Evolutionary conservation across 1,139 yeast genomes (phyloP).

Genomic region (Taphrina communis): DNA sequence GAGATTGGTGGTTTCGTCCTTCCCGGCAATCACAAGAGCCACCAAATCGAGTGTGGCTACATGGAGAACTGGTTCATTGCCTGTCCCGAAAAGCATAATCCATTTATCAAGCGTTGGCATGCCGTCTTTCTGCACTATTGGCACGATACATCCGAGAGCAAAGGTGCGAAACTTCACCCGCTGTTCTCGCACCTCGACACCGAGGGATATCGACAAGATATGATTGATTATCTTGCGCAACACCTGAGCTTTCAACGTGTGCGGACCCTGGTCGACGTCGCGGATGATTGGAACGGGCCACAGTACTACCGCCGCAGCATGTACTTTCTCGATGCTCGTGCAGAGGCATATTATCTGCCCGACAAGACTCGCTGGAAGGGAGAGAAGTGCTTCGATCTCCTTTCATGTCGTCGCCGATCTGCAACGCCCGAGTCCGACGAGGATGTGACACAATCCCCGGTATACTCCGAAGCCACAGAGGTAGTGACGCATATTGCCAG

Average conservation of each 20-base stretch:
- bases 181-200: constrained; percentile 24
- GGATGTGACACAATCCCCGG: constrained; percentile 1
- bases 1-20: constrained; percentile 28
- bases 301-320: constrained; percentile 12
- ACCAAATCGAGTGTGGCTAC: constrained; percentile 18
- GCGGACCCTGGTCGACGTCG: constrained; percentile 7
- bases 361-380: constrained; percentile 15
- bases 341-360: constrained; percentile 19
- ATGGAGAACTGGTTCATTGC: constrained; percentile 36
- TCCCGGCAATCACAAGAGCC: constrained; percentile 12
- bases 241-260: constrained; percentile 22
- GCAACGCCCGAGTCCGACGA: background rate
- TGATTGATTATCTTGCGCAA: constrained; percentile 29
- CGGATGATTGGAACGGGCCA: constrained; percentile 19
- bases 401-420: constrained; percentile 7
- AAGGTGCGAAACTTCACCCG: constrained; percentile 5
- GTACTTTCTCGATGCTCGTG: constrained; percentile 20
- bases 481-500: background rate
- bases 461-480: background rate
- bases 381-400: constrained; percentile 10
- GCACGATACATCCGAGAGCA: constrained; percentile 7
- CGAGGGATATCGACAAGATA: constrained; percentile 26
- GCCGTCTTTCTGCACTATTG: constrained; percentile 27
- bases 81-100: background rate
- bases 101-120: constrained; percentile 18